Evolutionary conservation across 768 basidiomycete species (phyloP), one percentile per base, ranked within the genome.

Genomic region (Saitozyma podzolica): DNA sequence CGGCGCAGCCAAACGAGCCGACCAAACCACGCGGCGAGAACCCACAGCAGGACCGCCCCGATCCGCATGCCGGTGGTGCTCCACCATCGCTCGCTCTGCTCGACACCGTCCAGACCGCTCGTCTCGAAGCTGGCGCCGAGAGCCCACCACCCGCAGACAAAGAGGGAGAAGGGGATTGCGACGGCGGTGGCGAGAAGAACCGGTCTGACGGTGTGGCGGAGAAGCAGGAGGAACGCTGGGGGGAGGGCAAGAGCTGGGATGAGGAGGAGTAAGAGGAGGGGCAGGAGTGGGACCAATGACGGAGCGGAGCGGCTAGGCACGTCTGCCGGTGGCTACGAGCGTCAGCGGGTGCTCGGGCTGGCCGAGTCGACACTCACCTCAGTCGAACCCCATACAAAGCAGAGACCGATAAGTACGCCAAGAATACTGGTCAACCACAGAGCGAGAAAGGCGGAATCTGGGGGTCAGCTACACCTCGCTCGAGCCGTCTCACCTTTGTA

Each of bases 151-250:
- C 75, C 70, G 53, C 74, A 75, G 9, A 73, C 20, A 54, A 77
- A 73, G 16, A 78, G 67, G 8, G 72, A 70, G 59, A 76, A 76
- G 3, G 78, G 78, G n/a, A 79, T 72, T 17, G 59, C 56, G n/a
- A 75, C 64, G 3, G 76, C 70, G 2, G 76, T 79, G 3, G 69
- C 74, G 43, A 91, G 80, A 82, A 95, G 87, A 54, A 91, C 89
- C 16, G 92, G 92, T 60, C 87, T 86, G 61, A 91, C 89, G 69
- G 92, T 92, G 62, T 90, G 83, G 61, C 87, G 86, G 54, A 95
- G 80, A 48, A 94, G 83, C 1, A 78, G 55, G 16, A 79, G 61
- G 62, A 79, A 77, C 1, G 65, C 73, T 10, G 77, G 67, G 1
- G 78, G 78, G 6, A 76, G 54, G 13, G 73, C 39, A 1, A 78